Conservation (phyloP, 1,284 basidiomycete genomes). For the Abortiporus biennis region DNA sequence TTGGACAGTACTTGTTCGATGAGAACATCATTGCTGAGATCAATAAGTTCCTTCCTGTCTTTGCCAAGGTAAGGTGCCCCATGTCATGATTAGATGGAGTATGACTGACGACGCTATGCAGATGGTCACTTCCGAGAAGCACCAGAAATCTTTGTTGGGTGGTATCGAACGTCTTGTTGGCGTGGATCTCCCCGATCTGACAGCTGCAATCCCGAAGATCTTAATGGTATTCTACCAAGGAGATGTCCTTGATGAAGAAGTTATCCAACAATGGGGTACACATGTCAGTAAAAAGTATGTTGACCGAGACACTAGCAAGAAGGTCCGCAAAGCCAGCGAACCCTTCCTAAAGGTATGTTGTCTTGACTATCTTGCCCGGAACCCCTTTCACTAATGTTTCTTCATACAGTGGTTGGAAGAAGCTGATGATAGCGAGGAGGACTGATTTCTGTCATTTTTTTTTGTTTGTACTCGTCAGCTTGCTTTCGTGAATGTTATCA, state of each 20-base stretch:
- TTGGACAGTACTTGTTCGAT: conserved; percentile 87
- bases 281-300: conserved; percentile 99
- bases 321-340: conserved; percentile 91
- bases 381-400: conserved; percentile 4
- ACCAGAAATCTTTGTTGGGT: conserved; percentile 91
- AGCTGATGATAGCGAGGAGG: conserved; percentile 38
- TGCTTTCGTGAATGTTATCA: too few species aligned
- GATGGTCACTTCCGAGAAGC: conserved; percentile 84
- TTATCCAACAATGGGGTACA: conserved; percentile 90
- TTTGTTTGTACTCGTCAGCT: too few species aligned
- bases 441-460: too few species aligned
- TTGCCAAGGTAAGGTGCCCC: conserved; percentile 65
- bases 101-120: conserved; percentile 19
- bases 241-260: conserved; percentile 90
- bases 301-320: conserved; percentile 93
- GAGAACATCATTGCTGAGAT: conserved; percentile 75
- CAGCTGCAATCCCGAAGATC: conserved; percentile 78
- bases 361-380: background rate
- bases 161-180: conserved; percentile 85
- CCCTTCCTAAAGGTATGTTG: conserved; percentile 77
- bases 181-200: conserved; percentile 59
- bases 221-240: conserved; percentile 94
- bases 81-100: background rate
- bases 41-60: conserved; percentile 64
- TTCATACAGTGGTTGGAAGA: conserved; percentile 43